A percentile compares a stretch with the other conserved stretches of the same genome.
These are phyloP conservation scores for Umbelopsis isabellina DNA, from an alignment of 192 early-diverging fungal genomes.

Conservation along the genomic window DNA sequence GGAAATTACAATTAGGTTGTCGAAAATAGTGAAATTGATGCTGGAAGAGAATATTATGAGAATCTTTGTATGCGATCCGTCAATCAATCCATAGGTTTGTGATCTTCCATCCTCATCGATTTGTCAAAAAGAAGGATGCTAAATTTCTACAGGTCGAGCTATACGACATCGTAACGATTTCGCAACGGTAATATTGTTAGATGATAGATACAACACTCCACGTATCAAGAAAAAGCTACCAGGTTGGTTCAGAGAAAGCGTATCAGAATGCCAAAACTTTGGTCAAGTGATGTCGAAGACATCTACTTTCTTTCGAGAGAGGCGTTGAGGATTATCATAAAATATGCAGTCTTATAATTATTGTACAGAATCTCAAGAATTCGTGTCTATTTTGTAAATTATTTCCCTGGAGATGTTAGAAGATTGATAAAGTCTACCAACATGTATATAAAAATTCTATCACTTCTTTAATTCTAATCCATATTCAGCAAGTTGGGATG, in stretches of 20 bases:
- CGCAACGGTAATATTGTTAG: constrained; percentile 82
- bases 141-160: constrained; percentile 69
- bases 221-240: constrained; percentile 71
- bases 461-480: constrained; percentile 46
- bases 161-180: constrained; percentile 91
- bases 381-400: background rate
- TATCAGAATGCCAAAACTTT: constrained; percentile 52
- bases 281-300: constrained; percentile 46
- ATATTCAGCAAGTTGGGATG: constrained; percentile 70
- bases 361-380: background rate
- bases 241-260: constrained; percentile 69
- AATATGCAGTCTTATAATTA: background rate
- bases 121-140: background rate
- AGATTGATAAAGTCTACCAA: background rate
- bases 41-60: constrained; percentile 79
- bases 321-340: background rate
- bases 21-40: constrained; percentile 31
- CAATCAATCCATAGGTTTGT: constrained; percentile 80
- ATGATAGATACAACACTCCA: constrained; percentile 60
- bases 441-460: background rate
- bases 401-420: background rate
- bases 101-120: background rate
- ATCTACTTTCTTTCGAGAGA: constrained; percentile 52
- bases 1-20: background rate
- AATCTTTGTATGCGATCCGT: constrained; percentile 93